Conservation (phyloP, 306 rosid genomes). For the Arachis hypogaea region DNA sequence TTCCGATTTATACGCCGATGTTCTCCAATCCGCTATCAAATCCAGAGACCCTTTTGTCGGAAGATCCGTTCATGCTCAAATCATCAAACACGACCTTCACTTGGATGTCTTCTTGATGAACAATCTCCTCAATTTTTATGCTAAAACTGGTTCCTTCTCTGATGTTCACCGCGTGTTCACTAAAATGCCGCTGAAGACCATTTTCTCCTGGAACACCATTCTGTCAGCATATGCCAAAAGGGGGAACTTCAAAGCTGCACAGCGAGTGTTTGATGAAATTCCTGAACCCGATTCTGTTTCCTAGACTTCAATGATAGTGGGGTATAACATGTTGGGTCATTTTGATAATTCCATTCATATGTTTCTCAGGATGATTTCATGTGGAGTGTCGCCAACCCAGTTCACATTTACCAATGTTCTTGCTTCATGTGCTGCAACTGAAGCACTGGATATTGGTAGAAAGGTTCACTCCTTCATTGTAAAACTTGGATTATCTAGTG, state of each 20-base stretch:
- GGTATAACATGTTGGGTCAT: slow-evolving; percentile 66
- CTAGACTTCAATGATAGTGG: slow-evolving; percentile 79
- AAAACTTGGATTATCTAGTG: slow-evolving; percentile 63
- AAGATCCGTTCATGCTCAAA: slow-evolving; percentile 61
- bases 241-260: slow-evolving; percentile 63
- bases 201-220: slow-evolving; percentile 74
- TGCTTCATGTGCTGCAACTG: slow-evolving; percentile 66
- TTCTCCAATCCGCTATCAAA: slow-evolving; percentile 69
- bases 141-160: slow-evolving; percentile 48
- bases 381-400: slow-evolving; percentile 54
- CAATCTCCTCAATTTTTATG: slow-evolving; percentile 68
- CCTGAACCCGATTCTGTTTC: slow-evolving; percentile 86
- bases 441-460: slow-evolving; percentile 63
- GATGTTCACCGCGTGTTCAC: slow-evolving; percentile 65
- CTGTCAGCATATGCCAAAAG: slow-evolving; percentile 70
- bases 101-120: slow-evolving; percentile 65
- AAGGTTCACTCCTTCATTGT: slow-evolving; percentile 70
- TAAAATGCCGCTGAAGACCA: slow-evolving; percentile 67
- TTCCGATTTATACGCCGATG: slow-evolving; percentile 49
- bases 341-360: slow-evolving; percentile 49
- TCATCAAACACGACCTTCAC: slow-evolving; percentile 71
- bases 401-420: slow-evolving; percentile 76
- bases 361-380: slow-evolving; percentile 65
- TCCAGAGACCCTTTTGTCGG: slow-evolving; percentile 53
- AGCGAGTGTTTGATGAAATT: slow-evolving; percentile 57